Conservation (phyloP, 1,284 basidiomycete species). For the Hypsizygus ulmarius region DNA sequence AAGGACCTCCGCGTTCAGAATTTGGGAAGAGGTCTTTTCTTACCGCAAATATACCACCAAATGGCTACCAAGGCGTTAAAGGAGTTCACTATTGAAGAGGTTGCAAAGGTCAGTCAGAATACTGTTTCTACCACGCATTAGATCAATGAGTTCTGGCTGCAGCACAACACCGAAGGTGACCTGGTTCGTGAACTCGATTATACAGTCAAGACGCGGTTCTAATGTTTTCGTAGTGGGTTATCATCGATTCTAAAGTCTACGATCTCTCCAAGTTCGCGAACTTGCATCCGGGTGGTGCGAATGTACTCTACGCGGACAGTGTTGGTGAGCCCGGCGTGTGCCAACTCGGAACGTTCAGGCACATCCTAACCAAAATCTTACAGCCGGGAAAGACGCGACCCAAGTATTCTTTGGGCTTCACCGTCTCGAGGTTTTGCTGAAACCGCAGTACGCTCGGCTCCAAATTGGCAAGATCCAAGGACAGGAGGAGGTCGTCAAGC, state of each 20-base stretch:
- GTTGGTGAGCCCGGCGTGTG: slow-evolving; percentile 30
- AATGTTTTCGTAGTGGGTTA: slow-evolving; percentile 50
- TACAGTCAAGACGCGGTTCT: neutral
- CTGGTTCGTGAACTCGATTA: slow-evolving; percentile 40
- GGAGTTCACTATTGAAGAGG: slow-evolving; percentile 48
- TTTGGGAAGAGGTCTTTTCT: neutral
- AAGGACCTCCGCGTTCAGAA: neutral
- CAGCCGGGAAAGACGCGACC: slow-evolving; percentile 78
- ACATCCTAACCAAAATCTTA: neutral
- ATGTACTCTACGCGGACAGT: slow-evolving; percentile 35
- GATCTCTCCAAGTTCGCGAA: slow-evolving; percentile 70
- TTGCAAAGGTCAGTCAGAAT: slow-evolving; percentile 43
- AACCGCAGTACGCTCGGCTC: slow-evolving; percentile 80
- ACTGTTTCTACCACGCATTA: neutral
- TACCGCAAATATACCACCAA: neutral
- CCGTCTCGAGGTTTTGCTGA: slow-evolving; percentile 80
- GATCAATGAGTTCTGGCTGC: slow-evolving; percentile 7
- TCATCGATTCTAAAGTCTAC: slow-evolving; percentile 78
- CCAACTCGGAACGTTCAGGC: neutral
- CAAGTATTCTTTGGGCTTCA: slow-evolving; percentile 91
- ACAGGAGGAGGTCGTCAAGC: slow-evolving; percentile 60
- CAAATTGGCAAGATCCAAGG: slow-evolving; percentile 77
- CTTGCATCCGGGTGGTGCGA: slow-evolving; percentile 71
- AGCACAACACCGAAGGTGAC: slow-evolving; percentile 80
- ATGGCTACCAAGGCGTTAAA: slow-evolving; percentile 34